Conservation (phyloP, 2,329 filamentous ascomycete genomes). For the Colletotrichum agaves region DNA sequence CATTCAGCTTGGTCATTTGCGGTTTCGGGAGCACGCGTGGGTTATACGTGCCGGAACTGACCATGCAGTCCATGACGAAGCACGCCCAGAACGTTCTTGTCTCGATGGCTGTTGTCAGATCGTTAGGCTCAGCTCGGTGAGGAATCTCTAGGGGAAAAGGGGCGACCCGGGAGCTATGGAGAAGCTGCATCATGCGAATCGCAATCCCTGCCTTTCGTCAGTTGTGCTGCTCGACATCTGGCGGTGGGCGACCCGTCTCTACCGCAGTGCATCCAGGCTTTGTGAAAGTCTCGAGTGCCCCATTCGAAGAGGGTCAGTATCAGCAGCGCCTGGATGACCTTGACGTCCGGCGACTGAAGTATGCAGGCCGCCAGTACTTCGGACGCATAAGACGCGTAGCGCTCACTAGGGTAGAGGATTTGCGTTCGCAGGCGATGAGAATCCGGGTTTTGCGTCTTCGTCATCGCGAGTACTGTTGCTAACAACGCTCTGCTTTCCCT, state of each 20-base stretch:
- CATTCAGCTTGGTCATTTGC: slow-evolving; percentile 49
- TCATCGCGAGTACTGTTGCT: slow-evolving; percentile 44
- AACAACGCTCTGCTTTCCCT: slow-evolving; percentile 46
- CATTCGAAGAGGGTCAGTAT: slow-evolving; percentile 54
- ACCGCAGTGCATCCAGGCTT: slow-evolving; percentile 56
- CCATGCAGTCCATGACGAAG: slow-evolving; percentile 57
- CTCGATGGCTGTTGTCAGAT: slow-evolving; percentile 45
- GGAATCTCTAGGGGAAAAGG: slow-evolving; percentile 43
- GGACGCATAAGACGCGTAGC: slow-evolving; percentile 47
- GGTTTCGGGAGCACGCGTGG: slow-evolving; percentile 50
- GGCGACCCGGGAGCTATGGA: slow-evolving; percentile 45
- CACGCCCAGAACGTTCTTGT: slow-evolving; percentile 57
- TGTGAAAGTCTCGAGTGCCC: slow-evolving; percentile 54
- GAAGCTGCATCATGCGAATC: slow-evolving; percentile 51
- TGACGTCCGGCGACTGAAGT: slow-evolving; percentile 45
- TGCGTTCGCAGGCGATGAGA: slow-evolving; percentile 44
- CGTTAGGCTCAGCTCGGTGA: slow-evolving; percentile 37
- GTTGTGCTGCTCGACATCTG: not conserved
- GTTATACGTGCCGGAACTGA: slow-evolving; percentile 54
- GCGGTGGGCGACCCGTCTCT: not conserved
- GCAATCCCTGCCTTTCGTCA: slow-evolving; percentile 45
- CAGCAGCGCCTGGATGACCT: slow-evolving; percentile 52
- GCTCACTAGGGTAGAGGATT: slow-evolving; percentile 45
- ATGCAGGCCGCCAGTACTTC: slow-evolving; percentile 43
- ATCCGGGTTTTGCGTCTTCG: slow-evolving; percentile 46